These are phyloP conservation scores for Biscogniauxia sp. DNA, from an alignment of 2,329 filamentous ascomycete genomes.

Conservation along the genomic window DNA sequence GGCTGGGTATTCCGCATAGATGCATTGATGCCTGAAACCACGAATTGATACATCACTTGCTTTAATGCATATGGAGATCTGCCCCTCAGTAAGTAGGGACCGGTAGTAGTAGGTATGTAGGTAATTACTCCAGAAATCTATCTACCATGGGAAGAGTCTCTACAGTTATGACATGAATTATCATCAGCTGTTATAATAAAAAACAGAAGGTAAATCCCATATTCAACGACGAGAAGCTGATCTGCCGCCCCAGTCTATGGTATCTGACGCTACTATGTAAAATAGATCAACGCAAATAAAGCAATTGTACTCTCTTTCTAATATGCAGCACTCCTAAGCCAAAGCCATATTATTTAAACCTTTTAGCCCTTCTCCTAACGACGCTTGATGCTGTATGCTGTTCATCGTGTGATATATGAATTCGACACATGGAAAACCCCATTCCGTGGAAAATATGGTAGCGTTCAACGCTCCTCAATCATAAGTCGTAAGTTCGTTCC, in stretches of 20 bases:
- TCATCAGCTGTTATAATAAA: neutral
- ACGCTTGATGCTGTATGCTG: too few species aligned
- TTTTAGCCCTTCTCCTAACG: neutral
- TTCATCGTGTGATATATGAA: too few species aligned
- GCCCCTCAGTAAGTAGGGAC: too few species aligned
- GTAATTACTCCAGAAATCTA: too few species aligned
- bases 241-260: neutral
- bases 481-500: conserved; percentile 47
- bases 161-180: too few species aligned
- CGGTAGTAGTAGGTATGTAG: too few species aligned
- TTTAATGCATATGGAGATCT: too few species aligned
- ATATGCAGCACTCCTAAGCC: neutral
- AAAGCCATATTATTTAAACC: neutral
- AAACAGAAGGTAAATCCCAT: neutral
- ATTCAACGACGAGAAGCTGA: neutral
- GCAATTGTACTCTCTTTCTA: neutral
- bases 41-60: too few species aligned
- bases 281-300: neutral
- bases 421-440: neutral
- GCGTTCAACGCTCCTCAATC: neutral
- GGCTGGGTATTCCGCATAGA: neutral
- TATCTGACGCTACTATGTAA: neutral
- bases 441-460: neutral
- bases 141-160: too few species aligned
- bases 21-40: neutral